Percentiles rank a stretch among this genome's conserved stretches.
Evolutionary conservation across 2,329 filamentous ascomycete genomes (phyloP).

Genomic region (Fusarium sp.): DNA sequence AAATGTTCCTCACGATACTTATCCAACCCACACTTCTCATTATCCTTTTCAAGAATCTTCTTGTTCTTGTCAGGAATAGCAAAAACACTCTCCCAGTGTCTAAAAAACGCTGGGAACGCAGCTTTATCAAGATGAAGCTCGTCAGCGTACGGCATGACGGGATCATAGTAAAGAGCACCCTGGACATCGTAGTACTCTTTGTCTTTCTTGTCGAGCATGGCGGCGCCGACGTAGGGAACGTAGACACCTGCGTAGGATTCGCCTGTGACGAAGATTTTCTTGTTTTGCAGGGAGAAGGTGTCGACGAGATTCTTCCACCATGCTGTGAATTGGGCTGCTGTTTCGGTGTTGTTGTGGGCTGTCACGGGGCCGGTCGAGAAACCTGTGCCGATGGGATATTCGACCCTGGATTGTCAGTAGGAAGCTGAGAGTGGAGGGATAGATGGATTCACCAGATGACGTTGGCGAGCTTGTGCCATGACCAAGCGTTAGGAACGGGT

Average conservation of each 20-base stretch:
- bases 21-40: conserved; percentile 20
- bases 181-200: conserved; percentile 9
- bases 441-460: conserved; percentile 5
- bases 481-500: conserved; percentile 16
- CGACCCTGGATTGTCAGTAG: not conserved
- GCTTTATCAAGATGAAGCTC: conserved; percentile 9
- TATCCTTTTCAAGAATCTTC: conserved; percentile 21
- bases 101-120: conserved; percentile 9
- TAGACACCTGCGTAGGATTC: conserved; percentile 22
- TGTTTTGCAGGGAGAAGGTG: not conserved
- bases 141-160: conserved; percentile 18
- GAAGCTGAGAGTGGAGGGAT: fast-evolving
- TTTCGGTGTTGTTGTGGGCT: conserved; percentile 20
- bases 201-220: conserved; percentile 17
- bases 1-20: conserved; percentile 17
- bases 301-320: conserved; percentile 27
- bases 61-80: conserved; percentile 21
- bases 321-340: conserved; percentile 8
- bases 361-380: conserved; percentile 17
- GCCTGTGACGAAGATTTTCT: conserved; percentile 8
- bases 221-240: conserved; percentile 18
- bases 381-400: conserved; percentile 15
- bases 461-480: conserved; percentile 21
- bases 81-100: conserved; percentile 24
- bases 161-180: conserved; percentile 21